Conservation (phyloP, 2,329 filamentous ascomycete species). For the Passalora sequoiae region DNA sequence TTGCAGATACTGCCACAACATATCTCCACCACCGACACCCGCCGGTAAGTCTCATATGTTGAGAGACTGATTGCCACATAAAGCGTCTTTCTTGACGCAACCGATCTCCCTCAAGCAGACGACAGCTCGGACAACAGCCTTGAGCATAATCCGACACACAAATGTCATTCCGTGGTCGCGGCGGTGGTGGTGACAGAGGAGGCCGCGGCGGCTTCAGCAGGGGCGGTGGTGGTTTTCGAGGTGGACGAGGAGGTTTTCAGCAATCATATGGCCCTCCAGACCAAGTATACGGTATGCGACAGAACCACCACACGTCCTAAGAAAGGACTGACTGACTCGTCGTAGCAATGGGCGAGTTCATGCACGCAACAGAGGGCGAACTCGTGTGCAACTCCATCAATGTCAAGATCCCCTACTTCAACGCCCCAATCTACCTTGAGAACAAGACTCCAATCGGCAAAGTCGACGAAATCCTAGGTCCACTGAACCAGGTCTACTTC, state of each 20-base stretch:
- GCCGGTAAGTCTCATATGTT: no score
- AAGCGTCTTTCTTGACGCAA: neutral
- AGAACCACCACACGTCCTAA: neutral
- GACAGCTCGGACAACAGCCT: neutral
- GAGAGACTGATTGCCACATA: neutral
- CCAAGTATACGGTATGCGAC: slow-evolving; percentile 38
- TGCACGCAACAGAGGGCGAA: slow-evolving; percentile 94
- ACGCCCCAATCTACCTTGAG: slow-evolving; percentile 96
- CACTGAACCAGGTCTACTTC: slow-evolving; percentile 97
- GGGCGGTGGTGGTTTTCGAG: slow-evolving; percentile 21
- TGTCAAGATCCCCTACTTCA: slow-evolving; percentile 96
- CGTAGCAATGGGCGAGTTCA: slow-evolving; percentile 80
- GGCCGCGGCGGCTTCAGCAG: slow-evolving; percentile 25
- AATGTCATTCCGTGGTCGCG: slow-evolving; percentile 28
- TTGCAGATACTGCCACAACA: neutral
- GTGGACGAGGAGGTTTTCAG: slow-evolving; percentile 34
- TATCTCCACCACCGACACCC: neutral
- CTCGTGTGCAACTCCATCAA: slow-evolving; percentile 96
- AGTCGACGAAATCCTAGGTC: slow-evolving; percentile 95
- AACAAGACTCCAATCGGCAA: slow-evolving; percentile 91
- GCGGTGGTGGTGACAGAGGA: slow-evolving; percentile 19
- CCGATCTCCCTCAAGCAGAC: neutral
- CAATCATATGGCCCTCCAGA: slow-evolving; percentile 42
- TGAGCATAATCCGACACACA: neutral
- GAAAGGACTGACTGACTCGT: neutral